Evolutionary conservation across 106 monocot species (phyloP).

Genomic region (Posidonia australis): DNA sequence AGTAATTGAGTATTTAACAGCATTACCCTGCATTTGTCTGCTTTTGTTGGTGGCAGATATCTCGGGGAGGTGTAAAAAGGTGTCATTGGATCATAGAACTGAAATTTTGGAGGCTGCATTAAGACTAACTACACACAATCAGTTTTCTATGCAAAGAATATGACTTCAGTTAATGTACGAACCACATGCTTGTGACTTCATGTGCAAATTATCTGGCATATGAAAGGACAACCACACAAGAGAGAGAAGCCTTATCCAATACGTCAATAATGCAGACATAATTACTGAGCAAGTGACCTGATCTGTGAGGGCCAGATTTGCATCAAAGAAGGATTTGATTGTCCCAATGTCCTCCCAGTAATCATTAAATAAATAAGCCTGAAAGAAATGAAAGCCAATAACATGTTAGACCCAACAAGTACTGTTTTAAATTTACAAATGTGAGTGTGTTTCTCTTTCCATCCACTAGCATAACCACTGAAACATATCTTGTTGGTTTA

Average conservation of each 20-base stretch:
- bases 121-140: not conserved
- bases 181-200: too few relatives aligned
- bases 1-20: not conserved
- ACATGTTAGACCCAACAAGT: not conserved
- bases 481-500: too few relatives aligned
- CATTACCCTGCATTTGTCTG: conserved; percentile 70
- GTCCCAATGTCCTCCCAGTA: conserved; percentile 98
- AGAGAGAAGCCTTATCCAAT: too few relatives aligned
- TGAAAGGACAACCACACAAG: too few relatives aligned
- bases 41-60: conserved; percentile 69
- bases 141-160: too few relatives aligned
- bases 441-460: too few relatives aligned
- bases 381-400: not conserved
- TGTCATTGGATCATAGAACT: conserved; percentile 73
- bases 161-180: too few relatives aligned
- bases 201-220: too few relatives aligned
- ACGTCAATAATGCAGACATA: too few relatives aligned
- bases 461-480: too few relatives aligned
- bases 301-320: conserved; percentile 79
- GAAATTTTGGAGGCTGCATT: conserved; percentile 66
- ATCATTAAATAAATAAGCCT: conserved; percentile 85
- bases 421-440: too few relatives aligned
- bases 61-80: conserved; percentile 89
- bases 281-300: conserved; percentile 42
- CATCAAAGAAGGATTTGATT: conserved; percentile 75